Conservation (phyloP, 345 rosid species). For the Citrus reticulata region DNA sequence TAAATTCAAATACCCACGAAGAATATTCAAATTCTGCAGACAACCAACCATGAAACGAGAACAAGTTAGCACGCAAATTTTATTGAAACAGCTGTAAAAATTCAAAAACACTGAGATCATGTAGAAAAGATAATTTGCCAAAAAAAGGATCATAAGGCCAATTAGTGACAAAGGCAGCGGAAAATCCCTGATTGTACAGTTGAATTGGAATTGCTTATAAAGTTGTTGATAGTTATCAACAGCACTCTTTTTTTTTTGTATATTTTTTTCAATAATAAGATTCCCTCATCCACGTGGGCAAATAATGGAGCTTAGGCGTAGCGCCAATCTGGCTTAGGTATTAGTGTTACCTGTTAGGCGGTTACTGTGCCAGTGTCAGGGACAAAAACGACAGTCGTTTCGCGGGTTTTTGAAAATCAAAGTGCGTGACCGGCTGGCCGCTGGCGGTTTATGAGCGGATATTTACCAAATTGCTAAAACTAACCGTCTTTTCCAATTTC, state of each 20-base stretch:
- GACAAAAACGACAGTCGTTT: neutral
- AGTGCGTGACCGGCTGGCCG: neutral
- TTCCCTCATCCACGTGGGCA: neutral
- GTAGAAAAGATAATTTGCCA: neutral
- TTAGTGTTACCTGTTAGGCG: too few relatives aligned
- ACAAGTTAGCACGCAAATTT: neutral
- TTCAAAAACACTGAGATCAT: neutral
- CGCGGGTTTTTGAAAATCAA: neutral
- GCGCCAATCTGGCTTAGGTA: neutral
- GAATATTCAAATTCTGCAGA: neutral
- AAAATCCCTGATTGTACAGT: conserved; percentile 14
- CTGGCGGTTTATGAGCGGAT: neutral
- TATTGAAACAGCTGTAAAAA: neutral
- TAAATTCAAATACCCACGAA: conserved; percentile 1
- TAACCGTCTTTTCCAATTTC: neutral
- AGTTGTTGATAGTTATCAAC: neutral
- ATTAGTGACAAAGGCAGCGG: neutral
- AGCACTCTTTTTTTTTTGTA: too few relatives aligned
- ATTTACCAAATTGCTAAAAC: neutral
- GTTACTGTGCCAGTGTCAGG: too few relatives aligned
- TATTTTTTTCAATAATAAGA: too few relatives aligned
- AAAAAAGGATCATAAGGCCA: neutral
- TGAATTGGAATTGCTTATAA: neutral
- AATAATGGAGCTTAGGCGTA: neutral
- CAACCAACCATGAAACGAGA: conserved; percentile 13